Evolutionary conservation across 495 filamentous ascomycete species (phyloP), one percentile per base, ranked within the genome.

Genomic region (Rhizodiscina lignyota): DNA sequence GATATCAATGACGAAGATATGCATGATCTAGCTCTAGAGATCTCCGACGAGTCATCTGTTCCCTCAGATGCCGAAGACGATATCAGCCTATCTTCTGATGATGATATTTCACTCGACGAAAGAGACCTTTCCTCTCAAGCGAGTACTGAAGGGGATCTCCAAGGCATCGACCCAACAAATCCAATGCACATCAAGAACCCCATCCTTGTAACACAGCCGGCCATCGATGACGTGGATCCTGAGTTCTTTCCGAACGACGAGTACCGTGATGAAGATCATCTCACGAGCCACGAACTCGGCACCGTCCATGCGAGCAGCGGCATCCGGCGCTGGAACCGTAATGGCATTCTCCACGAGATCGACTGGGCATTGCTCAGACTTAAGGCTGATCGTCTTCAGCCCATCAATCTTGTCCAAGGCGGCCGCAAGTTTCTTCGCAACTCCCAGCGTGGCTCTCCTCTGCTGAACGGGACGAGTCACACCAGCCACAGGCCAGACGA

Each of bases 361-460:
- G 87, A 96, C 52, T 96, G 87, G 87, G 85, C 86, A 0, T 59
- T 96, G 6, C 81, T 96, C 40, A 77, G 85, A 49, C 78, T 96
- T 34, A 58, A 76, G 15, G 61, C 75, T 5, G 64, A 73, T 13
- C 72, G 87, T 10, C 60, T 74, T 35, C 78, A 83, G n/a, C 60
- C 65, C 0, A 64, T 70, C 27, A 92, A 92, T 44, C 56, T 70
- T 11, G 73, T 74, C 26, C 54, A 51, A 39, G 58, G 68, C 35
- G 61, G 62, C n/a, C 44, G 55, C 8, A 5, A 17, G 17, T 35
- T 35, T 17, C 10, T 6, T 11, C 10, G 30, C 6, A 32, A 35
- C 19, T 28, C 6, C 17, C 5, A 11, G 49, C 36, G 3, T 33
- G 41, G 40, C 47, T n/a, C n/a, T n/a, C n/a, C n/a, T n/a, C n/a